These are phyloP conservation scores for Cytospora mali DNA, from an alignment of 2,329 filamentous ascomycete genomes.

Conservation along the genomic window DNA sequence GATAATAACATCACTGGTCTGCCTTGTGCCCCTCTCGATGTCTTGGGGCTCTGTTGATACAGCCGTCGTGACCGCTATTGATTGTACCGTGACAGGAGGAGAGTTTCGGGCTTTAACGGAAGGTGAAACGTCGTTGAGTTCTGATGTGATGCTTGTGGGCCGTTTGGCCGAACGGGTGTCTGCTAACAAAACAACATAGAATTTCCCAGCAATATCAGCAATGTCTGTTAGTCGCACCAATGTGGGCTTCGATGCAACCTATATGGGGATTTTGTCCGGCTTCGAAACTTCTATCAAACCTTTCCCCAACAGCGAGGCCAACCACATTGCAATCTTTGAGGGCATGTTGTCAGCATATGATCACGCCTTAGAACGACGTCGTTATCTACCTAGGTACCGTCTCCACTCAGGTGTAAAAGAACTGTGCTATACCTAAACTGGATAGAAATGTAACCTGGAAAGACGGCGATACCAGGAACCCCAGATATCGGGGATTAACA, in stretches of 20 bases:
- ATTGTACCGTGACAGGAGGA: neutral
- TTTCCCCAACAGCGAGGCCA: neutral
- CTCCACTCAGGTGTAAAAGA: too few species aligned
- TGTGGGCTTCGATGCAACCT: neutral
- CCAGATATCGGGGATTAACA: too few species aligned
- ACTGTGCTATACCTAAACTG: too few species aligned
- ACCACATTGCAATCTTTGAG: too few species aligned
- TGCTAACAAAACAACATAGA: neutral
- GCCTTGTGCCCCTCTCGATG: constrained; percentile 19
- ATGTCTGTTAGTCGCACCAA: neutral
- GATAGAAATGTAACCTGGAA: too few species aligned
- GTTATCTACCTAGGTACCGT: neutral
- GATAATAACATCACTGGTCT: neutral
- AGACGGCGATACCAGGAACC: too few species aligned
- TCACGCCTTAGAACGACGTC: neutral
- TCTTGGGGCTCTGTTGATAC: constrained; percentile 1
- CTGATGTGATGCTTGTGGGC: constrained; percentile 1
- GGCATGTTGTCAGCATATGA: neutral
- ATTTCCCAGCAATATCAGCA: too few species aligned
- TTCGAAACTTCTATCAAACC: neutral
- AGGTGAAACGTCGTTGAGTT: neutral
- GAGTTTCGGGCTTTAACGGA: too few species aligned
- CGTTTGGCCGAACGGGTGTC: constrained; percentile 2
- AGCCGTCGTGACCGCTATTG: constrained; percentile 17
- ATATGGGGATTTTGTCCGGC: neutral